These are phyloP conservation scores for Neostapfia colusana DNA, from an alignment of 176 grass and related monocot species.

Conservation along the genomic window DNA sequence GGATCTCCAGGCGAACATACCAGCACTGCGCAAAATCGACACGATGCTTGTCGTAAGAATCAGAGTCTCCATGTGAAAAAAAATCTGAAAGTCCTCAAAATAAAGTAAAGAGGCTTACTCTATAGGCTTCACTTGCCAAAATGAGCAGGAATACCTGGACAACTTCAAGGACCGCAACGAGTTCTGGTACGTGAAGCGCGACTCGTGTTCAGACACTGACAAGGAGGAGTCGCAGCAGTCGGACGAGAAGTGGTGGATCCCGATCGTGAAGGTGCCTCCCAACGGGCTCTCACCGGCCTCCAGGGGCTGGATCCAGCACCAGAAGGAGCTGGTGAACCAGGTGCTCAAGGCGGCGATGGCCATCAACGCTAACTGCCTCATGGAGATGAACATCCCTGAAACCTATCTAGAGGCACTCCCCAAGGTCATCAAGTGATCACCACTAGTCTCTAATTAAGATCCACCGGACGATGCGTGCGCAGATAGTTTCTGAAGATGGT, in stretches of 20 bases:
- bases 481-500: background rate
- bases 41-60: constrained; percentile 72
- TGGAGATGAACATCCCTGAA: constrained; percentile 90
- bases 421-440: constrained; percentile 53
- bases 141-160: constrained; percentile 81
- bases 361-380: constrained; percentile 96
- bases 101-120: background rate
- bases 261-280: constrained; percentile 70
- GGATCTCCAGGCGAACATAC: constrained; percentile 75
- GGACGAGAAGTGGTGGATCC: constrained; percentile 96
- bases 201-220: constrained; percentile 58
- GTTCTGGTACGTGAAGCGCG: constrained; percentile 83
- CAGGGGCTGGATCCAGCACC: constrained; percentile 66
- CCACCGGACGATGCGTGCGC: background rate
- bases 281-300: constrained; percentile 52
- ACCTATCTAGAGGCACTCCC: constrained; percentile 76
- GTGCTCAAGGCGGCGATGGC: constrained; percentile 97
- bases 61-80: background rate
- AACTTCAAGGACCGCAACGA: constrained; percentile 78
- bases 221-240: constrained; percentile 53
- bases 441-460: background rate
- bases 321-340: constrained; percentile 89
- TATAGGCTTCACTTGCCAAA: background rate
- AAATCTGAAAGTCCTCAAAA: background rate
- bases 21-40: constrained; percentile 72